Evolutionary conservation across 2,329 filamentous ascomycete genomes (phyloP), one percentile per base, ranked within the genome.

Genomic region (Arthroderma sp.): DNA sequence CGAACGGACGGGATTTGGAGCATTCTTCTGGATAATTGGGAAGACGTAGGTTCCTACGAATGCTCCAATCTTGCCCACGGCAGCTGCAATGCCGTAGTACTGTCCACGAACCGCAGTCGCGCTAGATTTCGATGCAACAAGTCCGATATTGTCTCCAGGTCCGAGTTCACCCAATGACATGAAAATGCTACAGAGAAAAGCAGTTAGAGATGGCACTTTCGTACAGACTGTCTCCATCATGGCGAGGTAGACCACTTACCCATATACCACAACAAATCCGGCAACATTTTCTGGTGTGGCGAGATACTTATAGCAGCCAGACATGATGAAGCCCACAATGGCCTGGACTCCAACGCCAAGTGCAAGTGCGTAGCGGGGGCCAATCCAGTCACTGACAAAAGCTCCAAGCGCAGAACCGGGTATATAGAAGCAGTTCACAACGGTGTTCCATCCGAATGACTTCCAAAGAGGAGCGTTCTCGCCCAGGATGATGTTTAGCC

Each of bases 71-170:
- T 70, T 71, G 34, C 68, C 68, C 9, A 62, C 49, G 2, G 68
- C 68, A 0, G 68, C 68, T 5, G 68, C 68, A 42, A 69, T 66
- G 6, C 66, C 75, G 55, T 80, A 80, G 61, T 79, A 80, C 58
- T 84, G 77, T 2, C 87, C 88, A 34, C 87, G 76, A n/a, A 95
- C 81, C 11, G 83, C 82, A 4, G 88, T 94, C 0, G 88, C 86
- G 55, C 80, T 87, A 1, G 85, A 88, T 69, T 94, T 94, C 39
- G 83, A 83, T 0, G 88, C 87, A 29, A 93, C 64, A 0, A 94
- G 73, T 2, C 87, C 87, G 53, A 94, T 94, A 61, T 94, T 94
- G 68, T 94, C 84, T 8, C 88, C 88, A 0, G 88, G 86, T 0
- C 88, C 87, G 36, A 93, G 66, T 61, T 91, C 86, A 41, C 85